These are phyloP conservation scores for Grifola frondosa DNA, from an alignment of 1,284 basidiomycete species.

Conservation along the genomic window DNA sequence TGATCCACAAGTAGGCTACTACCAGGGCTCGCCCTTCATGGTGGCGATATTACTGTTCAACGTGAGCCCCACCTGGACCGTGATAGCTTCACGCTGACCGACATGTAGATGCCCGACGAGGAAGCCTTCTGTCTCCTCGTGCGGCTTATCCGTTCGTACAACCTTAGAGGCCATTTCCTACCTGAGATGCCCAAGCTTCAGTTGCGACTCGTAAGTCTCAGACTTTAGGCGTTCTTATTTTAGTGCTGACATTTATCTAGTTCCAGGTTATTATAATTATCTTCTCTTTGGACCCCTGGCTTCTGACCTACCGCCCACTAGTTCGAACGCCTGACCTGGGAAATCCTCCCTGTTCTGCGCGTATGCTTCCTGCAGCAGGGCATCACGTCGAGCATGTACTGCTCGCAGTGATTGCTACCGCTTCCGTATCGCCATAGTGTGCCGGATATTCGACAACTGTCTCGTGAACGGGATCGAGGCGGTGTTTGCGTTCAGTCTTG, in stretches of 20 bases:
- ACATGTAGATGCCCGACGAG: constrained; percentile 90
- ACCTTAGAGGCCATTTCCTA: constrained; percentile 92
- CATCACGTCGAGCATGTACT: constrained; percentile 95
- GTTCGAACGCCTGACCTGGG: constrained; percentile 95
- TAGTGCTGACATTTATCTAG: constrained; percentile 30
- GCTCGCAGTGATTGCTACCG: constrained; percentile 95
- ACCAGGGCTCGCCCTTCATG: constrained; percentile 94
- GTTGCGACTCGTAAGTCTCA: constrained; percentile 72
- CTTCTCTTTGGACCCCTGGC: constrained; percentile 44
- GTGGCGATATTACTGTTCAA: constrained; percentile 92
- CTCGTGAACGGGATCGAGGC: constrained; percentile 97
- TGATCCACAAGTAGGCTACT: constrained; percentile 95
- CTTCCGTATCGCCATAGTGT: constrained; percentile 94
- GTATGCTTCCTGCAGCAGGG: constrained; percentile 92
- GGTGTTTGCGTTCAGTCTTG: constrained; percentile 92
- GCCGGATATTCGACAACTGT: constrained; percentile 92
- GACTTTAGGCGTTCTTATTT: background rate
- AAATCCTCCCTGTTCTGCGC: constrained; percentile 83
- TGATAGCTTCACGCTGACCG: background rate
- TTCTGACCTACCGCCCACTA: constrained; percentile 39
- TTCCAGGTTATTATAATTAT: constrained; percentile 39
- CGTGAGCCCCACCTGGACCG: constrained; percentile 44
- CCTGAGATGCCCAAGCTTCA: constrained; percentile 99
- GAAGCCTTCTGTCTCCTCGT: constrained; percentile 96
- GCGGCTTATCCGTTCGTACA: constrained; percentile 97